phyloP scores from a whole-genome alignment of 2,329 filamentous ascomycete species.

The Lasiodiplodia gonubiensis region DNA sequence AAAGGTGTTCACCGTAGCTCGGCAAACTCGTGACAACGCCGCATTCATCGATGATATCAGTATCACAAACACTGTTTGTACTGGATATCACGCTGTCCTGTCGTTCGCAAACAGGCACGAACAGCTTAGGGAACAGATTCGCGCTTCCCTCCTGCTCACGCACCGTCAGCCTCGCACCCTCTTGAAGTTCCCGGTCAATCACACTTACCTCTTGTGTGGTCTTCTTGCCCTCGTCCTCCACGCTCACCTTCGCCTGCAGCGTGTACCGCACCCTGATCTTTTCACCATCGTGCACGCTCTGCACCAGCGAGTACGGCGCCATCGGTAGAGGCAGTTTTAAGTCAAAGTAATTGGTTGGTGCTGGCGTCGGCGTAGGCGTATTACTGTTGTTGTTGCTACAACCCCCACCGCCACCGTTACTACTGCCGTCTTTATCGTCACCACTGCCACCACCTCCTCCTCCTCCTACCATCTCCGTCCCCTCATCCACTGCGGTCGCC shows the following conservation, averaged over 20 bases:
- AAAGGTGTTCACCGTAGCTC: background rate
- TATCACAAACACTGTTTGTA: background rate
- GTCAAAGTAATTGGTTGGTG: background rate
- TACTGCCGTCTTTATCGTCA: background rate
- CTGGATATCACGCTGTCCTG: background rate
- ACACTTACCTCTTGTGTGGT: background rate
- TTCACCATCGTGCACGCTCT: background rate
- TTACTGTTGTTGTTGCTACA: background rate
- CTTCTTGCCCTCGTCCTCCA: background rate
- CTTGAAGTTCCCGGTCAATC: too few species aligned
- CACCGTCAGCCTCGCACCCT: background rate
- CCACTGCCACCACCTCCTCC: background rate
- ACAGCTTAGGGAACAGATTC: background rate
- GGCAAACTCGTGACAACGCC: background rate
- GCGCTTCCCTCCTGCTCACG: background rate
- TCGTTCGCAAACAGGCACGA: background rate
- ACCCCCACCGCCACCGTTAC: background rate
- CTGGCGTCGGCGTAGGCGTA: background rate
- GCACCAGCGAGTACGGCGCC: background rate
- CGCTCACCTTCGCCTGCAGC: background rate
- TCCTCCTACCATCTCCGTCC: background rate
- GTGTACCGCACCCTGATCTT: background rate
- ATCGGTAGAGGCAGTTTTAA: background rate
- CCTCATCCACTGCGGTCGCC: too few species aligned
- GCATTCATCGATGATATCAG: background rate